Conservation (phyloP, 116 monocot genomes). For the Cymodocea nodosa region DNA sequence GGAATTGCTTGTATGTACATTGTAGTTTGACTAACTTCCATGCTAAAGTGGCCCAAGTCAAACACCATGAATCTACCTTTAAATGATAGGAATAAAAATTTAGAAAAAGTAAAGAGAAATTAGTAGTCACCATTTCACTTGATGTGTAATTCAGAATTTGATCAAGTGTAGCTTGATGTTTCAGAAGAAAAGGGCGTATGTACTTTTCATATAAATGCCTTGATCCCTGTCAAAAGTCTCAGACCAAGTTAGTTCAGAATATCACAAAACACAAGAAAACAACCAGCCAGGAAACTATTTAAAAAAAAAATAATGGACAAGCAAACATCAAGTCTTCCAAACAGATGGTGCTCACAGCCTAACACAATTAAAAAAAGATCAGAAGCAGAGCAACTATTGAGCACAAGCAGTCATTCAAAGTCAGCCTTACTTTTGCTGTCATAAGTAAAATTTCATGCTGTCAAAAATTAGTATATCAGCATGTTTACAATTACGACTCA, state of each 20-base stretch:
- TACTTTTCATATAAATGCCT: slow-evolving; percentile 56
- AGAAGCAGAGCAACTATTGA: too few relatives aligned
- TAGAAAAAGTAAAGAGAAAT: not conserved
- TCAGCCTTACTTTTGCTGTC: too few relatives aligned
- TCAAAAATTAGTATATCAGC: too few relatives aligned
- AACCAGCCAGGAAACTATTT: not conserved
- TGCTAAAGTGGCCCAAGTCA: not conserved
- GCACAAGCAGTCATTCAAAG: not conserved
- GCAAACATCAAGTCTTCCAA: not conserved
- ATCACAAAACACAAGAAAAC: not conserved
- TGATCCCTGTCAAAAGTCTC: slow-evolving; percentile 38
- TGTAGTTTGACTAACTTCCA: too few relatives aligned
- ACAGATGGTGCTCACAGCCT: not conserved
- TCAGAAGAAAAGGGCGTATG: slow-evolving; percentile 67
- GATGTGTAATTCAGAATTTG: slow-evolving; percentile 22
- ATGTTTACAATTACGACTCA: too few relatives aligned
- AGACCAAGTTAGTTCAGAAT: slow-evolving; percentile 1
- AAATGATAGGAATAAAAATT: too few relatives aligned
- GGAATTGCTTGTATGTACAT: too few relatives aligned
- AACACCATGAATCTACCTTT: not conserved
- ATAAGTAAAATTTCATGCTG: too few relatives aligned
- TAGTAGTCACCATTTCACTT: slow-evolving; percentile 47
- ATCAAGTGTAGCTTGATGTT: slow-evolving; percentile 74
- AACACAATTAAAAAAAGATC: not conserved
- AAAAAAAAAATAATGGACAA: not conserved